A percentile compares a stretch with the other conserved stretches of the same genome.
These are phyloP conservation scores for Ascochyta rabiei DNA, from an alignment of 2,329 filamentous ascomycete species.

Conservation along the genomic window DNA sequence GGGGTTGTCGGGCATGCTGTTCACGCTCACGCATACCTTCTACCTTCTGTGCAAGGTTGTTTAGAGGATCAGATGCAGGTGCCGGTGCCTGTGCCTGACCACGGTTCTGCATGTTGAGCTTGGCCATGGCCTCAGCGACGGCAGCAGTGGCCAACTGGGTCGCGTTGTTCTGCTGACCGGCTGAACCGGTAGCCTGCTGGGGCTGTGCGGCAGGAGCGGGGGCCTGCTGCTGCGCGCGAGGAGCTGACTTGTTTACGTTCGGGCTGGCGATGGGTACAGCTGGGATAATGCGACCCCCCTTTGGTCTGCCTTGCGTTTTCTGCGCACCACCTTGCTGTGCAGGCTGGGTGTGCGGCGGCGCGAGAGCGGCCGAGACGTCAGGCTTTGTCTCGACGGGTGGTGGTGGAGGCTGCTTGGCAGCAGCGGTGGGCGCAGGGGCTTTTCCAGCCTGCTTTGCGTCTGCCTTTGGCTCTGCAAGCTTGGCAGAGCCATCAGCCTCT, in stretches of 20 bases:
- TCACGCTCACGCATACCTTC: conserved; percentile 74
- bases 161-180: conserved; percentile 61
- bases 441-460: conserved; percentile 48
- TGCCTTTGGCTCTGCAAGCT: conserved; percentile 62
- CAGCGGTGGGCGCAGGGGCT: conserved; percentile 49
- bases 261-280: conserved; percentile 67
- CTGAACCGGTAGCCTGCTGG: conserved; percentile 29
- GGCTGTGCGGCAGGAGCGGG: conserved; percentile 49
- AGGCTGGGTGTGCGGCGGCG: conserved; percentile 54
- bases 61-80: conserved; percentile 56
- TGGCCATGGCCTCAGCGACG: conserved; percentile 81
- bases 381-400: conserved; percentile 74
- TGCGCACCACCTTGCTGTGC: conserved; percentile 38
- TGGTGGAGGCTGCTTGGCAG: conserved; percentile 60
- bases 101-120: conserved; percentile 57
- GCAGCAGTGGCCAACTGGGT: conserved; percentile 77
- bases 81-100: conserved; percentile 31
- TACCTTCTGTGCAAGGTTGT: conserved; percentile 76
- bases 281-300: conserved; percentile 63
- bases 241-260: conserved; percentile 39
- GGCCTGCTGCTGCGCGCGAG: conserved; percentile 47
- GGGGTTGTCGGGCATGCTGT: conserved; percentile 59
- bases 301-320: conserved; percentile 52
- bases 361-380: conserved; percentile 62
- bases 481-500: conserved; percentile 55